These are phyloP conservation scores for Leptographium galeiforme DNA, from an alignment of 2,329 filamentous ascomycete genomes.

Conservation along the genomic window DNA sequence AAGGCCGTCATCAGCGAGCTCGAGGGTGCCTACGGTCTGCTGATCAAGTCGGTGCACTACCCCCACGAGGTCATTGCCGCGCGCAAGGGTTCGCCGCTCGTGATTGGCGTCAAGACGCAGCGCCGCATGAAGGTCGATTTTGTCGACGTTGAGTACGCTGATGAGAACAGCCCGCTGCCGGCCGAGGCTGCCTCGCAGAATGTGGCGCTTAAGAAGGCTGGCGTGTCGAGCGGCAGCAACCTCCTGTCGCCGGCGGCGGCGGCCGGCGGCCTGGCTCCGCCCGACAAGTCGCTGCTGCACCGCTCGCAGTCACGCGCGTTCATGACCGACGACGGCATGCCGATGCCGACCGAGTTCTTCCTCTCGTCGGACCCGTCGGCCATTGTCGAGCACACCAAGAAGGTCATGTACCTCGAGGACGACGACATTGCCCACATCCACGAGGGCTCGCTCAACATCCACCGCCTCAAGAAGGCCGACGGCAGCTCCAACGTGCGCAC, in stretches of 20 bases:
- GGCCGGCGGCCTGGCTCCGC: conserved; percentile 52
- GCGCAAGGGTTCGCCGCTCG: conserved; percentile 93
- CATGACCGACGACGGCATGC: conserved; percentile 95
- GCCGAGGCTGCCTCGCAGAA: conserved; percentile 95
- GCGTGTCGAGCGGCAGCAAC: conserved; percentile 58
- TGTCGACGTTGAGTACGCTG: conserved; percentile 93
- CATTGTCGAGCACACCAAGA: conserved; percentile 99
- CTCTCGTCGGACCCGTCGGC: conserved; percentile 96
- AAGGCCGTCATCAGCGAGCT: conserved; percentile 98
- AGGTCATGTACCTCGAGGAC: conserved; percentile 98
- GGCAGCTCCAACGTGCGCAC: conserved; percentile 92
- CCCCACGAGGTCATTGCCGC: conserved; percentile 96
- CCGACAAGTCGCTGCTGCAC: conserved; percentile 96
- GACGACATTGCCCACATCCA: conserved; percentile 99
- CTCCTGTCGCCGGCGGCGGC: conserved; percentile 44
- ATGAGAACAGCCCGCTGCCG: conserved; percentile 69
- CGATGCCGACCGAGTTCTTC: conserved; percentile 98
- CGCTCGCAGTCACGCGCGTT: conserved; percentile 97
- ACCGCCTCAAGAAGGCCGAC: conserved; percentile 93
- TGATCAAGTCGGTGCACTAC: conserved; percentile 98
- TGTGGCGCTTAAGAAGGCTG: conserved; percentile 84
- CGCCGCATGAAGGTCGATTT: conserved; percentile 99
- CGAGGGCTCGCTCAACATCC: conserved; percentile 97
- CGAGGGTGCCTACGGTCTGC: conserved; percentile 89
- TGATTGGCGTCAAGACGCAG: conserved; percentile 91